These are phyloP conservation scores for Schizonepeta tenuifolia DNA, from an alignment of 257 asterid species.

Conservation along the genomic window DNA sequence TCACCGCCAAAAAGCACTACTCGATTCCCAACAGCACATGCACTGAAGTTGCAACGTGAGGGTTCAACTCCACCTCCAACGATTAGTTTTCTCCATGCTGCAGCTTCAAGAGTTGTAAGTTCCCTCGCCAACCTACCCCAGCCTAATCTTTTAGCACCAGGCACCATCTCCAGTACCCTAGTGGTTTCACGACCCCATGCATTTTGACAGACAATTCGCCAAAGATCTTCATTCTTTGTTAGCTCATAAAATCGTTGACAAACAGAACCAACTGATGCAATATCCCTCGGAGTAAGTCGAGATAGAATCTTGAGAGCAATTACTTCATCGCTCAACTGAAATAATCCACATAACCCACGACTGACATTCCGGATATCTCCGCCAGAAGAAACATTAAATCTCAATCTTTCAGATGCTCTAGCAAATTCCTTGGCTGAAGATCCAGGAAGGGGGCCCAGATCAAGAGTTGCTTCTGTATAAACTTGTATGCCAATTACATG, in stretches of 20 bases:
- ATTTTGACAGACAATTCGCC: conserved; percentile 87
- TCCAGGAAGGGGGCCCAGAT: conserved; percentile 84
- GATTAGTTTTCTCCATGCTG: conserved; percentile 80
- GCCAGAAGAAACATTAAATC: conserved; percentile 50
- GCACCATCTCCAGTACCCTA: conserved; percentile 69
- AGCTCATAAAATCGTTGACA: conserved; percentile 64
- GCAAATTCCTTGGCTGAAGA: conserved; percentile 61
- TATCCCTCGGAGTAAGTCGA: conserved; percentile 75
- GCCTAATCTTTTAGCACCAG: conserved; percentile 81
- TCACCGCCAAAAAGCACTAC: conserved; percentile 93
- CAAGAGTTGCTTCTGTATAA: conserved; percentile 67
- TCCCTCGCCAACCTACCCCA: conserved; percentile 91
- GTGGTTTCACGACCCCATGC: conserved; percentile 87
- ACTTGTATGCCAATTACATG: conserved; percentile 76
- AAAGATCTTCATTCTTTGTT: conserved; percentile 76
- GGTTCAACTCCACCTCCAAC: conserved; percentile 93
- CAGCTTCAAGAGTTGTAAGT: conserved; percentile 85
- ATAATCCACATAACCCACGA: conserved; percentile 69
- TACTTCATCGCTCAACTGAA: conserved; percentile 79
- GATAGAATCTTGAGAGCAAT: conserved; percentile 67
- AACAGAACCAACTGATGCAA: conserved; percentile 80
- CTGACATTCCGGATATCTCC: conserved; percentile 45
- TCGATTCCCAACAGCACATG: conserved; percentile 90
- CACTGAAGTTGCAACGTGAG: conserved; percentile 92
- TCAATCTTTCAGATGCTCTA: conserved; percentile 47